Conservation (phyloP, 2,329 filamentous ascomycete species). For the Diplodia seriata region DNA sequence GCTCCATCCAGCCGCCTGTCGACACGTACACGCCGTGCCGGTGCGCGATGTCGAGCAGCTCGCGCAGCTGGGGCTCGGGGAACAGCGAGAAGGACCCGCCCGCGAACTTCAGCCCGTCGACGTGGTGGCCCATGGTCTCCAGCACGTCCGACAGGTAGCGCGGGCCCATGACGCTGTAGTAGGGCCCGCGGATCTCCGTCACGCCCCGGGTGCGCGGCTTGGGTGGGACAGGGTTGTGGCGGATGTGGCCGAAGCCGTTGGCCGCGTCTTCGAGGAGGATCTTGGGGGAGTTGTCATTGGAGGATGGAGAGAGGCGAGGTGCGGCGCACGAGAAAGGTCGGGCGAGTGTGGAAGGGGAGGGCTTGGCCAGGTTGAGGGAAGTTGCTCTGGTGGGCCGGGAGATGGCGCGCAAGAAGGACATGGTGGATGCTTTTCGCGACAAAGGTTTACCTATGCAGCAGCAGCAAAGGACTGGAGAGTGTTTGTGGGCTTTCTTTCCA, state of each 20-base stretch:
- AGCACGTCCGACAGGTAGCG: conserved; percentile 60
- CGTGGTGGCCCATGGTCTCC: conserved; percentile 62
- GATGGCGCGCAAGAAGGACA: conserved; percentile 11
- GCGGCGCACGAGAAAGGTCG: background rate
- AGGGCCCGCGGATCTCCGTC: conserved; percentile 63
- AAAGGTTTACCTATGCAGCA: background rate
- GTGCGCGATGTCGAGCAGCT: conserved; percentile 59
- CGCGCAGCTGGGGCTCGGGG: conserved; percentile 53
- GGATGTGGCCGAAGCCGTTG: conserved; percentile 59
- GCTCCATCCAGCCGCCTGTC: conserved; percentile 64
- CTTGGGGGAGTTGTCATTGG: background rate
- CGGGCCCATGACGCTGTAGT: conserved; percentile 63
- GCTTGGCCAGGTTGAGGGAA: background rate
- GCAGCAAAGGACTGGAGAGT: background rate
- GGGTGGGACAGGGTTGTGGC: conserved; percentile 56
- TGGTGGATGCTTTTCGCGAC: background rate
- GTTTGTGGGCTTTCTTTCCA: background rate
- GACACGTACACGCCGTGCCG: conserved; percentile 60
- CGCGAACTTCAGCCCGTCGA: conserved; percentile 64
- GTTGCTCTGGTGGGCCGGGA: background rate
- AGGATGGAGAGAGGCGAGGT: background rate
- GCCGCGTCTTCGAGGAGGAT: conserved; percentile 55
- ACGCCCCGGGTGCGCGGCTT: conserved; percentile 60
- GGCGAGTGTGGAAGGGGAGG: background rate
- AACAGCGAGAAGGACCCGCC: conserved; percentile 62